phyloP scores from a whole-genome alignment of 116 monocot species.

The Zostera marina region DNA sequence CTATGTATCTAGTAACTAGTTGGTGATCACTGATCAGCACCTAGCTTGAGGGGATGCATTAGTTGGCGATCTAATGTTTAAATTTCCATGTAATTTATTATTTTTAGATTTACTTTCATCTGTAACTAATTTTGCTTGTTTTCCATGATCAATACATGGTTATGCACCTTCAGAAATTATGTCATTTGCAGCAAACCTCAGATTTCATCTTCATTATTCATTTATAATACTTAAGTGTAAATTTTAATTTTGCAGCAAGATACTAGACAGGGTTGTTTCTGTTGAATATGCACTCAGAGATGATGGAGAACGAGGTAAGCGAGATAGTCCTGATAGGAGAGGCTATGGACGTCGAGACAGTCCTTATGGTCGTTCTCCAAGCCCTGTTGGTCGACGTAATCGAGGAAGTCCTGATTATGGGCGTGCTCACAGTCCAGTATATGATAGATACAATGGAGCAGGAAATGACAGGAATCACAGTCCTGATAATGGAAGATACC shows the following conservation, averaged over 20 bases:
- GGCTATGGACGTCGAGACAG: conserved; percentile 29
- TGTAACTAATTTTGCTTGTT: too few relatives aligned
- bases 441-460: conserved; percentile 27
- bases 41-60: too few relatives aligned
- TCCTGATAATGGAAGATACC: conserved; percentile 20
- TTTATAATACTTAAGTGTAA: background rate
- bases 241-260: conserved; percentile 39
- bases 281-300: conserved; percentile 84
- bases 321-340: conserved; percentile 39
- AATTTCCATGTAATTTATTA: too few relatives aligned
- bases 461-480: conserved; percentile 20
- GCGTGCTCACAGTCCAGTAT: conserved; percentile 34
- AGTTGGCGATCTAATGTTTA: too few relatives aligned
- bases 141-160: too few relatives aligned
- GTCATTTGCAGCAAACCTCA: too few relatives aligned
- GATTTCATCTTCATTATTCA: too few relatives aligned
- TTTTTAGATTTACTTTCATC: too few relatives aligned
- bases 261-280: conserved; percentile 75
- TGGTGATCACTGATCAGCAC: too few relatives aligned
- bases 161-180: too few relatives aligned
- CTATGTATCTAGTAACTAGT: too few relatives aligned
- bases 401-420: conserved; percentile 83
- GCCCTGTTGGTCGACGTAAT: conserved; percentile 26
- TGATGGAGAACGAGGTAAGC: conserved; percentile 50
- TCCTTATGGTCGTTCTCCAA: conserved; percentile 45